Base-by-base conservation (phyloP, 2,329 filamentous ascomycete species). In the Cordyceps pruinosa region DNA sequence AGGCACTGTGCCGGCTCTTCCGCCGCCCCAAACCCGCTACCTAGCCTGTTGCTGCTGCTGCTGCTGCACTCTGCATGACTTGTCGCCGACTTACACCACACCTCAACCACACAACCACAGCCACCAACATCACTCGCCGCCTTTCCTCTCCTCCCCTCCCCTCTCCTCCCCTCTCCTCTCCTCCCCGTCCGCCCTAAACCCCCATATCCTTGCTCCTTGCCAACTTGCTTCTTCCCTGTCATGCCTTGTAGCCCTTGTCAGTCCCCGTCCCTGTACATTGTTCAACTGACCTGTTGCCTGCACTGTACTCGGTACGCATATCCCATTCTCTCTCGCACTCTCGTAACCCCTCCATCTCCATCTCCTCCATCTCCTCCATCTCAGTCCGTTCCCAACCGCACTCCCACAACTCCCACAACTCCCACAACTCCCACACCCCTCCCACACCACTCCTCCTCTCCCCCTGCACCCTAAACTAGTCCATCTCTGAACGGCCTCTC, bases 401-500 rank as follows among this genome's bases (percentile, higher is more conserved):
- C 23, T 17, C 42, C 26, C 21, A 50, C 6, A 19, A 26, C 34
- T n/a, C 39, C 8, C 39, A 23, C 44, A 28, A 12, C 42, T 23
- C 44, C 42, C 28, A 25, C 41, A 13, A 8, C 21, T n/a, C n/a
- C 34, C 44, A 21, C 52, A 56, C 44, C 37, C 35, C 25, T 19
- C 44, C 37, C n/a, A n/a, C 48, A 47, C 25, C 52, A 9, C 15
- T 13, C 15, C 34, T 13, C 15, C 6, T 47, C 28, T 50, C 35
- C 45, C 54, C 54, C 37, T 41, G 45, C 17, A 49, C 54, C 23
- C 54, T 56, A 49, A 49, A 56, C 28, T 56, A 50, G 54, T 39
- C 45, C 54, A 56, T 56, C 54, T 56, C 42, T 50, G 34, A 56
- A 56, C 54, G 46, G 42, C 46, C n/a, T 49, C 45, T 49, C 45